phyloP scores from a whole-genome alignment of 345 rosid genomes.

The Acer saccharum region DNA sequence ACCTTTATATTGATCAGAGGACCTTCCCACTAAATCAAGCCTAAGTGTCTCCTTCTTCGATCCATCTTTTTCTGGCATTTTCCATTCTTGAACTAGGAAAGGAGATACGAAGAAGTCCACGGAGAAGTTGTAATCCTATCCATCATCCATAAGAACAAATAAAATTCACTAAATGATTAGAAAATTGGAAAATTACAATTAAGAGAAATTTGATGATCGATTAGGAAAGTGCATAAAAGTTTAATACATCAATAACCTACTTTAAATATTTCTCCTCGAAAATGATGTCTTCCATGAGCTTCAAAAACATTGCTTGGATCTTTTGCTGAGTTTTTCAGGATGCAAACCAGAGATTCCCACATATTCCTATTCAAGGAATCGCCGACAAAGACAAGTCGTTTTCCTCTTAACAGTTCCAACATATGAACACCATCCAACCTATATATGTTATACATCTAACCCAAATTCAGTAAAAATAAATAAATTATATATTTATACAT shows the following conservation, averaged over 20 bases:
- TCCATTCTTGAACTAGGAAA: constrained; percentile 96
- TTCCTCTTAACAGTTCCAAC: constrained; percentile 80
- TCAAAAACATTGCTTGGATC: constrained; percentile 72
- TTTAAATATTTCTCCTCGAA: constrained; percentile 83
- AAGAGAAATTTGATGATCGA: neutral
- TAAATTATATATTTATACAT: neutral
- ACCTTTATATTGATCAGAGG: constrained; percentile 64
- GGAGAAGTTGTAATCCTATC: constrained; percentile 73
- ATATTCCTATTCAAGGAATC: constrained; percentile 93
- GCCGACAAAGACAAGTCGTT: constrained; percentile 85
- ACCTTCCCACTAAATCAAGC: constrained; percentile 81
- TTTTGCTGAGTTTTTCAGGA: constrained; percentile 65
- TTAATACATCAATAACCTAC: constrained; percentile 36
- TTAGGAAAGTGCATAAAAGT: neutral
- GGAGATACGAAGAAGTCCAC: constrained; percentile 91
- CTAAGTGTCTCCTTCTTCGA: constrained; percentile 75
- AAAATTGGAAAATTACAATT: neutral
- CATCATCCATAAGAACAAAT: constrained; percentile 12
- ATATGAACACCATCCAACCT: constrained; percentile 69
- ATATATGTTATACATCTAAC: constrained; percentile 14
- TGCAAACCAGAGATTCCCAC: constrained; percentile 98
- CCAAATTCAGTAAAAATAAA: neutral
- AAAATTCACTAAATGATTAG: constrained; percentile 5
- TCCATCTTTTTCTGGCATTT: constrained; percentile 56
- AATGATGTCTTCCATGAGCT: constrained; percentile 68